These are phyloP conservation scores for Coemansia sp. DNA, from an alignment of 192 early-diverging fungal species.

Conservation along the genomic window DNA sequence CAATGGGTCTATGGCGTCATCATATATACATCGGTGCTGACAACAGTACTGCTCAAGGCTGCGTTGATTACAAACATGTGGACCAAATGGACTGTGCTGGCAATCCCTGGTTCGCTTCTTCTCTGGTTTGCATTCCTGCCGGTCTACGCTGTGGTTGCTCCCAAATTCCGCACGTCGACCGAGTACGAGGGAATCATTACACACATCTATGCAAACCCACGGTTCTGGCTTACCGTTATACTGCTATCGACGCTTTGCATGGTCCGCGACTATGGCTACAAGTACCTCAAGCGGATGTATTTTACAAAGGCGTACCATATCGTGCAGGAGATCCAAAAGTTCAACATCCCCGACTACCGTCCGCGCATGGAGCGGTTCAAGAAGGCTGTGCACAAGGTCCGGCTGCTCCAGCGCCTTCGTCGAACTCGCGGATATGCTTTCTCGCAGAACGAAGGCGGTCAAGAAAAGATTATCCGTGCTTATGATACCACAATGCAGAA, in stretches of 20 bases:
- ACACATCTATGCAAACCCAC: constrained; percentile 61
- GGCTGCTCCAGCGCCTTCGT: constrained; percentile 87
- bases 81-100: constrained; percentile 92
- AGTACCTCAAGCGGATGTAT: constrained; percentile 85
- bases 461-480: constrained; percentile 75
- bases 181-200: constrained; percentile 74
- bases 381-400: constrained; percentile 98
- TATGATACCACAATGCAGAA: constrained; percentile 75
- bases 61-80: constrained; percentile 86
- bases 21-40: constrained; percentile 84
- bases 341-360: constrained; percentile 97
- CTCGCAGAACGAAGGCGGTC: constrained; percentile 94
- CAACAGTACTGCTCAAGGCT: constrained; percentile 87
- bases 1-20: constrained; percentile 91
- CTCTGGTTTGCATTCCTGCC: constrained; percentile 90
- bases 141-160: constrained; percentile 73
- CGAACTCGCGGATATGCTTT: constrained; percentile 95
- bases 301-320: constrained; percentile 86
- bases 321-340: constrained; percentile 98
- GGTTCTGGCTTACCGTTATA: constrained; percentile 87
- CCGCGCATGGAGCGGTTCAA: constrained; percentile 98
- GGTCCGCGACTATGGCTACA: constrained; percentile 89
- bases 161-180: constrained; percentile 62
- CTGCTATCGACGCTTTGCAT: constrained; percentile 83
- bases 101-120: constrained; percentile 84